phyloP scores from a whole-genome alignment of 345 rosid genomes.

The Eucalyptus victrix region DNA sequence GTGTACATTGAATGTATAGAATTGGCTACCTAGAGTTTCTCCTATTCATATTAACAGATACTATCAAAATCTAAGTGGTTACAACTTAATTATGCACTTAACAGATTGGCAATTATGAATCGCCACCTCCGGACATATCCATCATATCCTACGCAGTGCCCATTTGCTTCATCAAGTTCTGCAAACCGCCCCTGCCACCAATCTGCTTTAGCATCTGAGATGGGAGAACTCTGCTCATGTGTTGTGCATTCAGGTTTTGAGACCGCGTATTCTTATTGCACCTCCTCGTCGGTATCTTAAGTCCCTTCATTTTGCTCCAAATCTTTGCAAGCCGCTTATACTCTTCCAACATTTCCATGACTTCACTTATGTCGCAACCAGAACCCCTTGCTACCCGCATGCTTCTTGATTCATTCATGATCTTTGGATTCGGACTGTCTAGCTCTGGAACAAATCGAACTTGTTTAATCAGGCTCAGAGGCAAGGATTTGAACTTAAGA shows the following conservation, averaged over 20 bases:
- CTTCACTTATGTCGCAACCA: constrained; percentile 68
- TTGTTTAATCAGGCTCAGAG: background rate
- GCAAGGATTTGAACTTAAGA: background rate
- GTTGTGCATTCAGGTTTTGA: constrained; percentile 78
- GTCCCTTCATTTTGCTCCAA: constrained; percentile 84
- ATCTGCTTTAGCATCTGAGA: constrained; percentile 79
- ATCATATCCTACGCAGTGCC: constrained; percentile 82
- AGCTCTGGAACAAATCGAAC: constrained; percentile 31
- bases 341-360: constrained; percentile 82
- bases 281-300: constrained; percentile 61
- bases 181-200: constrained; percentile 86
- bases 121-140: constrained; percentile 74
- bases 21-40: background rate
- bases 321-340: constrained; percentile 74
- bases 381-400: constrained; percentile 88
- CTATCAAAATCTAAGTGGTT: background rate
- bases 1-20: background rate
- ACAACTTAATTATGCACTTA: too few relatives aligned
- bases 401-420: constrained; percentile 60
- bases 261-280: constrained; percentile 77
- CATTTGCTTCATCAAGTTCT: constrained; percentile 77
- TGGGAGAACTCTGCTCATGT: constrained; percentile 77
- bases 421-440: constrained; percentile 76
- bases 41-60: background rate
- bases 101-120: background rate